Base-by-base conservation (phyloP, 495 filamentous ascomycete species). In the Podospora pseudoanserina region DNA sequence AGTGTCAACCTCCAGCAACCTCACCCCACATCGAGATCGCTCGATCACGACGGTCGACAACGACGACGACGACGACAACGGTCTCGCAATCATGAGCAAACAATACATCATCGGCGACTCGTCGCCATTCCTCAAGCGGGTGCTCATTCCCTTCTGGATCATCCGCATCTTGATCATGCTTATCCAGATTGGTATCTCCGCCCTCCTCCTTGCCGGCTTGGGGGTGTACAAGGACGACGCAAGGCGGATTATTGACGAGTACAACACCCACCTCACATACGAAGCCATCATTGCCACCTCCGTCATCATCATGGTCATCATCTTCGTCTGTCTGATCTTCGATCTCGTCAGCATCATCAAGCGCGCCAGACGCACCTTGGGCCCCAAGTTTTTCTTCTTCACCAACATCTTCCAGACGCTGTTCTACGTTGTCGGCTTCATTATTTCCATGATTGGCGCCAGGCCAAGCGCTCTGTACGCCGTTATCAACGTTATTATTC, bases 131-230 rank as follows among this genome's bases (percentile, higher is more conserved):
- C 71, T 81, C 69, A 81, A 81, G 72, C 79, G 79, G 81, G 85
- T 88, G 1, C 82, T 97, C 3, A 83, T 97, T 20, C 94, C 94
- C 0, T 97, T 92, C 80, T 97, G 94, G 94, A 93, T 92, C 11
- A 91, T 95, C 75, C 87, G 91, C 26, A 86, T 89, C 64, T 87
- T 76, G 56, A 69, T 77, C 65, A 70, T 77, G 72, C 5, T 77
- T 0, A 6, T 76, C 63, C 69, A 68, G 30, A 68, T 76, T 27
- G 72, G 4, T 61, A 15, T 72, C 23, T 77, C 71, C 65, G 70
- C n/a, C 16, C 23, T 78, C 1, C 18, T 65, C 11, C 28, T 78
- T 55, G 62, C 67, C 66, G 68, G 60, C 13, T 18, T 78, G 19
- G 54, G 56, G 57, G 28, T 60, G 18, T 70, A 20, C 66, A 67